Base-by-base conservation (phyloP, 2,329 filamentous ascomycete genomes). In the Aspergillus viridinutans region DNA sequence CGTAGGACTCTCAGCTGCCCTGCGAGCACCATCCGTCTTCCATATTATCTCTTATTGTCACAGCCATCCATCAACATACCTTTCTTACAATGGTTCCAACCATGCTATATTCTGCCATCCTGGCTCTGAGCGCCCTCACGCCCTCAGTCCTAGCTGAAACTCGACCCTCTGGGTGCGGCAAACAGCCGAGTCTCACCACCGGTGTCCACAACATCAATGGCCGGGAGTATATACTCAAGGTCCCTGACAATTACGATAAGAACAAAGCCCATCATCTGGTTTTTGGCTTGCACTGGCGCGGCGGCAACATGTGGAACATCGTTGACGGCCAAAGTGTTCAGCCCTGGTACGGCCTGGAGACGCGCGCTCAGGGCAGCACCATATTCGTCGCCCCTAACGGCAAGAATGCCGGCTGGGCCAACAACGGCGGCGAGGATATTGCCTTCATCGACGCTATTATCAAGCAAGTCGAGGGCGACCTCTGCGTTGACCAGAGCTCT, bases 381-480 rank as follows among this genome's bases (percentile, higher is more conserved):
- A 76, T 80, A 60, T 77, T 78, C 58, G 70, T 80, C 17, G 72
- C 75, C 0, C 78, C 78, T 23, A 67, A 79, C 48, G 78, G 77
- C 9, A 61, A 76, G 29, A 72, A 73, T 58, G 63, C 65, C 21
- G 77, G 77, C 23, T 80, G 77, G 76, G 75, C 63, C 38, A 80
- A 80, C 67, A 60, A 58, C 1, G 70, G 69, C 52, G 77, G 76
- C 12, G 70, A 77, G 49, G 78, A 80, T 52, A 62, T 79, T 43
- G 66, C 65, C 0, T 77, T 80, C 56, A 66, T 77, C 40, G 72
- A 78, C 43, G 59, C 64, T 4, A 73, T 80, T 53, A 61, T 78
- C 38, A 64, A 69, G 28, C 67, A 66, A 9, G 65, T 78, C 29
- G 71, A 78, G 58, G 59, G 64, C 5, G 69, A 73, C 26, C 72